phyloP scores from a whole-genome alignment of 106 monocot species.

The Xerophyta viscosa region DNA sequence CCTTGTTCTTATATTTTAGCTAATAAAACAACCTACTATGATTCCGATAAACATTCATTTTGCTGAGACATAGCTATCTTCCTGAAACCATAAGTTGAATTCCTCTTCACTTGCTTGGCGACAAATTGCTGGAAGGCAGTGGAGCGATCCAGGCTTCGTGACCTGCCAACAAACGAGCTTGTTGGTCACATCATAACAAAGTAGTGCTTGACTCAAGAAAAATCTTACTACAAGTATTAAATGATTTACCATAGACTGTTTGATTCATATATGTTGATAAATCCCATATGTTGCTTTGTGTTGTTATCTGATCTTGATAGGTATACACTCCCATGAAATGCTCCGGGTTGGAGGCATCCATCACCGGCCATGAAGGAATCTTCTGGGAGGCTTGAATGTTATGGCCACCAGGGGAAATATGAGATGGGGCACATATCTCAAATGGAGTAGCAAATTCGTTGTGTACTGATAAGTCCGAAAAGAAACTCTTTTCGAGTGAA shows the following conservation, averaged over 20 bases:
- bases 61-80: constrained; percentile 10
- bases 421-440: background rate
- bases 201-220: too few relatives aligned
- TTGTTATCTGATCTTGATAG: constrained; percentile 7
- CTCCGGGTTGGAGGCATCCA: constrained; percentile 2
- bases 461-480: background rate
- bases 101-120: constrained; percentile 42
- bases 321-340: constrained; percentile 15
- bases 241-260: constrained; percentile 9
- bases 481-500: background rate
- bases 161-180: constrained; percentile 13
- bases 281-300: constrained; percentile 11
- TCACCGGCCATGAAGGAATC: constrained; percentile 8
- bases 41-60: background rate
- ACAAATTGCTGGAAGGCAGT: constrained; percentile 17
- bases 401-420: constrained; percentile 7
- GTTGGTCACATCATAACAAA: too few relatives aligned
- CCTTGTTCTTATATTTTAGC: background rate
- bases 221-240: background rate
- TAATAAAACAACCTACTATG: background rate
- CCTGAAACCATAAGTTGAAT: constrained; percentile 20
- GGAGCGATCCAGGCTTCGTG: constrained; percentile 11
- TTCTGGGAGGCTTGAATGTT: constrained; percentile 7
- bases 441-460: background rate
- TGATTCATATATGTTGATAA: constrained; percentile 4